Evolutionary conservation across 495 filamentous ascomycete species (phyloP), one percentile per base, ranked within the genome.

Genomic region (Lasiosphaeria ovina): DNA sequence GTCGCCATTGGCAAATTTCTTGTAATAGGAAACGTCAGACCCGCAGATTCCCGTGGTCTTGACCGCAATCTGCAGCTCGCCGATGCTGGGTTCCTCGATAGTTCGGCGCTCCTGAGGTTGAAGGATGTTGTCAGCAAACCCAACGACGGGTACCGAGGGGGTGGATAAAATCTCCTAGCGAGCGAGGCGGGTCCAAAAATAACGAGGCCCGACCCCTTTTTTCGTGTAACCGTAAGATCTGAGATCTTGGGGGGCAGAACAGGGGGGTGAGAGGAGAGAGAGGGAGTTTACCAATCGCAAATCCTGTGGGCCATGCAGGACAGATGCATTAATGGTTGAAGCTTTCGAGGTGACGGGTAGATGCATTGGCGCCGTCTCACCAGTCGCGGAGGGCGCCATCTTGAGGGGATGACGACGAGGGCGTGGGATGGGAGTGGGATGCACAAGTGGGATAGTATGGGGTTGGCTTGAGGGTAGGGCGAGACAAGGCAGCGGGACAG

Each of bases 1-100:
- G 72, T 90, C 88, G 55, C 90, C 90, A 67, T 93, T 93, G 71
- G 88, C 87, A 66, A 88, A 90, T 74, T 92, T 89, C 65, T 81
- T 87, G 78, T 91, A 94, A 78, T 94, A 94, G 67, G 89, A 88
- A 6, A 93, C 83, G 75, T 94, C 90, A 3, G 89, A 92, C 63
- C 90, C 90, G 72, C 90, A 93, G 70, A 94, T 85, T 35, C 89
- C 89, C 2, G 89, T 93, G 24, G 87, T 84, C 69, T 82, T 83
- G 66, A 93, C 78, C 65, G 85, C 80, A 65, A 93, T 80, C 76
- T 93, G 90, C 54, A 93, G 81, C 65, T 92, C 86, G 14, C 76
- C 79, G 58, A 64, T 33, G 8, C 71, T 68, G 9, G 81, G 81
- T 3, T 77, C 74, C 35, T 78, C 72, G 50, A 83, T 78, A 51